Percentiles rank a stretch among this genome's conserved stretches.
phyloP scores from a whole-genome alignment of 2,329 filamentous ascomycete species.

The Exophiala lecanii-corni region DNA sequence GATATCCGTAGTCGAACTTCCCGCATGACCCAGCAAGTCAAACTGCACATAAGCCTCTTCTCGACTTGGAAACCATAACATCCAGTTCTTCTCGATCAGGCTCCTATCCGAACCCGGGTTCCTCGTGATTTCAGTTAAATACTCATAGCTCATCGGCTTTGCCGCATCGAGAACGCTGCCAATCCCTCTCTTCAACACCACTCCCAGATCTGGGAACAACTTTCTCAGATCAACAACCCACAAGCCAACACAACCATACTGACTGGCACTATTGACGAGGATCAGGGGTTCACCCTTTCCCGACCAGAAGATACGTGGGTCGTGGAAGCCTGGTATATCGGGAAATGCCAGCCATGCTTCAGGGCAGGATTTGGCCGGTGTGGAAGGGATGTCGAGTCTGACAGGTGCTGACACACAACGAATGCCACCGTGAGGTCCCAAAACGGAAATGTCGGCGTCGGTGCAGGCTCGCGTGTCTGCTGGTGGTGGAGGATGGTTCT shows the following conservation, averaged over 20 bases:
- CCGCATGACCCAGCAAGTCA: constrained; percentile 27
- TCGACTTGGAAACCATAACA: constrained; percentile 33
- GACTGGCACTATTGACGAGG: constrained; percentile 34
- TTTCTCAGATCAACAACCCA: constrained; percentile 32
- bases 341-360: constrained; percentile 31
- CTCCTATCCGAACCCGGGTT: constrained; percentile 32
- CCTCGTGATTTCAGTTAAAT: constrained; percentile 37
- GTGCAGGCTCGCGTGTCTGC: constrained; percentile 30
- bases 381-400: constrained; percentile 35
- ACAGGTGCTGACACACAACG: constrained; percentile 31
- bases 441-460: constrained; percentile 29
- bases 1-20: not conserved
- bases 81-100: constrained; percentile 40
- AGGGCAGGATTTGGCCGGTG: constrained; percentile 34
- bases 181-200: constrained; percentile 3
- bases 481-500: constrained; percentile 3
- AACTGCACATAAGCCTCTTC: constrained; percentile 36
- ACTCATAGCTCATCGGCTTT: constrained; percentile 27
- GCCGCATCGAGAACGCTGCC: not conserved
- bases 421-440: constrained; percentile 33
- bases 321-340: constrained; percentile 40
- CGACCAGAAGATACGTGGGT: constrained; percentile 39
- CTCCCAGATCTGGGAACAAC: constrained; percentile 15
- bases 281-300: constrained; percentile 37
- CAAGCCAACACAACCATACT: constrained; percentile 33